Percentiles rank a stretch among this genome's conserved stretches.
Evolutionary conservation across 257 asterid species (phyloP).

Genomic region (Gentiana straminea): DNA sequence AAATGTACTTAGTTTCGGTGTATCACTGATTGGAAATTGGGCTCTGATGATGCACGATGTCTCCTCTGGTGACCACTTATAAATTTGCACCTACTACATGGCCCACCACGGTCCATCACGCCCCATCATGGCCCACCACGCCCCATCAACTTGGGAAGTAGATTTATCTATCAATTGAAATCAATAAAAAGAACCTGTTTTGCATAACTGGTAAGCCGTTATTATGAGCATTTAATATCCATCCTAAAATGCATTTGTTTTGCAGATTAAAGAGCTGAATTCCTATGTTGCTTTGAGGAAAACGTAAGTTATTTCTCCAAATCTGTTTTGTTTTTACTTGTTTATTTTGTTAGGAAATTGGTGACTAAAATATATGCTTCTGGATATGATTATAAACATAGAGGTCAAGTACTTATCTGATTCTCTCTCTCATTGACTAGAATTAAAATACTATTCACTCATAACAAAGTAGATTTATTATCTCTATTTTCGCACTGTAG

Average conservation of each 20-base stretch:
- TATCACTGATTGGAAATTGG: too few relatives aligned
- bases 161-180: too few relatives aligned
- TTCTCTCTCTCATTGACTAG: too few relatives aligned
- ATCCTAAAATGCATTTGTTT: background rate
- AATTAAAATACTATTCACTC: too few relatives aligned
- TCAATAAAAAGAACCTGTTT: background rate
- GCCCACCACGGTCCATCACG: too few relatives aligned
- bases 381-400: background rate
- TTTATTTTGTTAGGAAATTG: background rate
- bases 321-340: constrained; percentile 13
- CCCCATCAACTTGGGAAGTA: too few relatives aligned
- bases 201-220: background rate
- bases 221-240: background rate
- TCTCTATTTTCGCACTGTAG: constrained; percentile 24
- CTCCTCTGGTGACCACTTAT: too few relatives aligned
- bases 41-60: too few relatives aligned
- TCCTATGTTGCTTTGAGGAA: constrained; percentile 91
- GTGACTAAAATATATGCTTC: background rate
- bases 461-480: too few relatives aligned
- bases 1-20: too few relatives aligned
- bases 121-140: too few relatives aligned
- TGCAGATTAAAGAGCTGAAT: constrained; percentile 95
- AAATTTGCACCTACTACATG: too few relatives aligned
- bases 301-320: constrained; percentile 51
- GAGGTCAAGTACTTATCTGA: background rate